A percentile compares a stretch with the other conserved stretches of the same genome.
phyloP scores from a whole-genome alignment of 2,329 filamentous ascomycete genomes.

The Blastomyces percursus region DNA sequence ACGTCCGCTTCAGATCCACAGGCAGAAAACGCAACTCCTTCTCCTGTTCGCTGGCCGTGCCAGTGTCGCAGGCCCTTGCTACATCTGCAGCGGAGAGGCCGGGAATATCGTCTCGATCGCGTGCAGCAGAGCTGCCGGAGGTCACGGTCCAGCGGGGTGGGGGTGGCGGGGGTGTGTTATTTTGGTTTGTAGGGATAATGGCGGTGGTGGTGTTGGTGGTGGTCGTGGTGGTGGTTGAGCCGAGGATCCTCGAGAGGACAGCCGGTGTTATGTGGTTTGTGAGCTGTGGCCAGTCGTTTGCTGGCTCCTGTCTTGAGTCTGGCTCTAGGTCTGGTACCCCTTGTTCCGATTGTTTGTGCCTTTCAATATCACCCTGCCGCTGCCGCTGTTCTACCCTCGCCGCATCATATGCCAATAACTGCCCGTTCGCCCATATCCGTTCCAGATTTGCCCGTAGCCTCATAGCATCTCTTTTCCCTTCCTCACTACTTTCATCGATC shows the following conservation, averaged over 20 bases:
- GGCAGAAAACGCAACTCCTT: slow-evolving; percentile 45
- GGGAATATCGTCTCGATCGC: slow-evolving; percentile 50
- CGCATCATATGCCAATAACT: slow-evolving; percentile 32
- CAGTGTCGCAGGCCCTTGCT: slow-evolving; percentile 5
- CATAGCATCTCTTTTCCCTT: slow-evolving; percentile 38
- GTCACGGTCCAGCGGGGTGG: slow-evolving; percentile 42
- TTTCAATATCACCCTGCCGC: slow-evolving; percentile 17
- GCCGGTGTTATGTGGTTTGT: slow-evolving; percentile 41
- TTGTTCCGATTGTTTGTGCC: slow-evolving; percentile 1
- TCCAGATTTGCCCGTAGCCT: slow-evolving; percentile 47
- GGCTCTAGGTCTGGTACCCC: slow-evolving; percentile 19
- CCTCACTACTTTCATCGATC: slow-evolving; percentile 23
- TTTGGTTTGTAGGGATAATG: background rate
- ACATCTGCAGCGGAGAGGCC: slow-evolving; percentile 35
- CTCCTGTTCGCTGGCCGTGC: slow-evolving; percentile 27
- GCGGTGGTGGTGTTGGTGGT: slow-evolving; percentile 6
- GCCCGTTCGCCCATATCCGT: slow-evolving; percentile 43
- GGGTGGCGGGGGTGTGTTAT: background rate
- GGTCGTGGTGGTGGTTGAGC: slow-evolving; percentile 17
- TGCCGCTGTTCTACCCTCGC: slow-evolving; percentile 16
- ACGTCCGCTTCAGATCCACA: slow-evolving; percentile 51
- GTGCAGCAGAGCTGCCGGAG: slow-evolving; percentile 45
- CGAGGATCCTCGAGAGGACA: slow-evolving; percentile 43
- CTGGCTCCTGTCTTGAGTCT: slow-evolving; percentile 7
- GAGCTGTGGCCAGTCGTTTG: slow-evolving; percentile 43